Percentiles rank a stretch among this genome's conserved stretches.
These are phyloP conservation scores for Abelmoschus esculentus DNA, from an alignment of 345 rosid genomes.

Conservation along the genomic window DNA sequence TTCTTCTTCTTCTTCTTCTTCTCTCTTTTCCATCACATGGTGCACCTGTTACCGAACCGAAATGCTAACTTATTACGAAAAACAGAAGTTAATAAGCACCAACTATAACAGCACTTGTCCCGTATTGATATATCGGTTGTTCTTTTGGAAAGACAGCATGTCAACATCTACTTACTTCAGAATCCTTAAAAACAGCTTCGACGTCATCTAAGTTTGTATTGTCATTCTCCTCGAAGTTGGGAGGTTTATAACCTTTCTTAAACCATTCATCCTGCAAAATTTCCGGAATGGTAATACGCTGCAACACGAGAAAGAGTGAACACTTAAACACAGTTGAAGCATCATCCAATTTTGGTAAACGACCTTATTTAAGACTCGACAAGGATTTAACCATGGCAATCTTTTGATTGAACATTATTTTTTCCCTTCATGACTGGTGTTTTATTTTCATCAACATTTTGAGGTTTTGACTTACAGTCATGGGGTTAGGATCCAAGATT, in stretches of 20 bases:
- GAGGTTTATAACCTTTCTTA: slow-evolving; percentile 71
- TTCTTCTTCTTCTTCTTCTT: slow-evolving; percentile 61
- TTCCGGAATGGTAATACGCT: slow-evolving; percentile 84
- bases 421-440: not conserved
- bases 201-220: slow-evolving; percentile 70
- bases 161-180: slow-evolving; percentile 45
- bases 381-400: not conserved
- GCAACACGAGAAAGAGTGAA: slow-evolving; percentile 18
- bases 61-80: not conserved
- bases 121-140: not conserved
- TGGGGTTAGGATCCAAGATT: slow-evolving; percentile 86
- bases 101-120: slow-evolving; percentile 3
- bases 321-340: too few species aligned
- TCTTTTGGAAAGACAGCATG: slow-evolving; percentile 6
- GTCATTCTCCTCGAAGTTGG: slow-evolving; percentile 72
- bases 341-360: not conserved
- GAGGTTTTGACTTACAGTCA: slow-evolving; percentile 53
- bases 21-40: slow-evolving; percentile 77
- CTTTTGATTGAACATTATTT: not conserved
- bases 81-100: not conserved
- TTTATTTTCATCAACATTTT: not conserved
- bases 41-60: slow-evolving; percentile 47
- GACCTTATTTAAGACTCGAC: not conserved
- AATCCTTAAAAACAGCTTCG: slow-evolving; percentile 89
- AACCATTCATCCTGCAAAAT: slow-evolving; percentile 87